A percentile compares a stretch with the other conserved stretches of the same genome.
These are phyloP conservation scores for Liriodendron chinense DNA, from an alignment of 164 flowering plant genomes.

Conservation along the genomic window DNA sequence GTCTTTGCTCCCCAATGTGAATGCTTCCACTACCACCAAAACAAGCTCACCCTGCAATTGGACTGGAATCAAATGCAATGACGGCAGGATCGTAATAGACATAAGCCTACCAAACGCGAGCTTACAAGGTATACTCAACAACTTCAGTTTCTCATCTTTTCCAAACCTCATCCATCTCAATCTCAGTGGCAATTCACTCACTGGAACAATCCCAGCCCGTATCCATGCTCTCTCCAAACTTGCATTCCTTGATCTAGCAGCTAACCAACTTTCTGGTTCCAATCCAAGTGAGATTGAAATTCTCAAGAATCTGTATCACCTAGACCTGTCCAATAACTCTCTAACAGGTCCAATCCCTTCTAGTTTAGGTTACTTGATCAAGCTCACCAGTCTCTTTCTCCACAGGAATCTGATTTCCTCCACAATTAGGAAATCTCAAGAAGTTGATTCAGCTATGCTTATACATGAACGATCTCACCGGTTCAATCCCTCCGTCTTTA, in stretches of 20 bases:
- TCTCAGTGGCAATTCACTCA: conserved; percentile 26
- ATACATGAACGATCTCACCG: neutral
- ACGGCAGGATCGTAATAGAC: conserved; percentile 7
- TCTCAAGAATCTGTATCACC: conserved; percentile 6
- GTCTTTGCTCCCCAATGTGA: too few species aligned
- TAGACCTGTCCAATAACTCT: conserved; percentile 1
- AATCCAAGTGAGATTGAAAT: conserved; percentile 30
- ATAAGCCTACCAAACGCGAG: conserved; percentile 15
- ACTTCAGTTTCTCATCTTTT: conserved; percentile 32
- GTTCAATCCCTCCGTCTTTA: neutral
- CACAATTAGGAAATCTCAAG: neutral
- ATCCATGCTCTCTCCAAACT: conserved; percentile 24
- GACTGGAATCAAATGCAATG: conserved; percentile 37
- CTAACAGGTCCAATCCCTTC: neutral
- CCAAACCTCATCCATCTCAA: conserved; percentile 30
- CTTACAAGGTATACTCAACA: conserved; percentile 28
- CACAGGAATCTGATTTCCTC: neutral
- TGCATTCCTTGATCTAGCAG: conserved; percentile 27
- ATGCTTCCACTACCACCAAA: conserved; percentile 5
- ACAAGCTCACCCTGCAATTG: conserved; percentile 34
- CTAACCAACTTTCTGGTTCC: conserved; percentile 19
- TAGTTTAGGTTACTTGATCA: neutral
- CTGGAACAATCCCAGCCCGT: conserved; percentile 27
- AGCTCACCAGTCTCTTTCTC: neutral
- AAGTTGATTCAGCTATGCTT: neutral